Base-by-base conservation (phyloP, 208 protist genomes). In the Trichomonas tenax region DNA sequence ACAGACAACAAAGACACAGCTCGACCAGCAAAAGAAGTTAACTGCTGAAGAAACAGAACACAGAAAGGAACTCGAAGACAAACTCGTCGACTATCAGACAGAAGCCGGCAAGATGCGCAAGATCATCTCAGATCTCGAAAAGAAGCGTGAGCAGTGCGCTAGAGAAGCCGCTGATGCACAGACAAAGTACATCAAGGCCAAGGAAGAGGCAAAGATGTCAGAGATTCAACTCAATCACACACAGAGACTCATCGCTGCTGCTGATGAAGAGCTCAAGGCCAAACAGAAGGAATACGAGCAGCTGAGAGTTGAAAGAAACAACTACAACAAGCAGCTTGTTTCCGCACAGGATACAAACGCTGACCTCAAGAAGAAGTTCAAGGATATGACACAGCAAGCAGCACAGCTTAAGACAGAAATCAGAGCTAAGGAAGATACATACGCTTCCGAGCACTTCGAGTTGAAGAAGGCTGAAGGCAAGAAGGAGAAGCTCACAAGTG, bases 231-330 rank as follows among this genome's bases (percentile, higher is more conserved):
- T 98, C 17, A 97, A 97, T 40, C 96, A 98, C 44, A 97, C 99
- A 2, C 97, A 99, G 88, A 99, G 99, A 96, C 97, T 98, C 93
- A 97, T 98, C 51, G 34, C 96, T 38, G 98, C 98, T 38, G 97
- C 98, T 86, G 98, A 99, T 97, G 98, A 98, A 96, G 99, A 99
- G 97, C 97, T 99, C 14, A 99, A 99, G 96, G 97, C 98, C 89
- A 99, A 99, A 97, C 98, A 99, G 97, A 97, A 98, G 95, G 97
- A 99, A 34, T 99, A 99, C 96, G 99, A 99, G 96, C 97, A 97
- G 49, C 98, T 99, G n/a, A 97, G 98, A 26, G 97, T 98, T 11
- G 99, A 99, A 96, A 97, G 99, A 88, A 99, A 99, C 96, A 97
- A 98, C 0, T 99, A 99, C 46, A 98, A 98, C 81, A 99, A 99